Base-by-base conservation (phyloP, 768 basidiomycete species). In the Lactarius deliciosus region DNA sequence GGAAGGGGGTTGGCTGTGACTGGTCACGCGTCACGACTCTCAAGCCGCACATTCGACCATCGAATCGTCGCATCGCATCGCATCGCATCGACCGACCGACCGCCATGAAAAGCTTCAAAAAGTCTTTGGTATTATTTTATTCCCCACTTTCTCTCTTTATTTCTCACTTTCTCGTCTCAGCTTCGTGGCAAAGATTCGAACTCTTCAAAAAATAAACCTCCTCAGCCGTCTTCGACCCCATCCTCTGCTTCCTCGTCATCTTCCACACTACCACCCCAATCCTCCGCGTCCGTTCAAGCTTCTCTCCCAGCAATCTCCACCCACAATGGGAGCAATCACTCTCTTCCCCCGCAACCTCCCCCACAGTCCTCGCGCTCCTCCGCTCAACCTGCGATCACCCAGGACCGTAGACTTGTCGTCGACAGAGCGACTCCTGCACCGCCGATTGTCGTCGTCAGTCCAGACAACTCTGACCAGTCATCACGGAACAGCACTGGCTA, bases 361-460 rank as follows among this genome's bases (percentile, higher is more conserved):
- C 63, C 68, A 5, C 74, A 76, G 22, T 70, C 77, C 18, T 77
- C 77, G 72, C 81, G 81, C 62, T 80, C 80, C 25, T 78, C 81
- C 34, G 77, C 80, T 22, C 72, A 74, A 40, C 75, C 80, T 43
- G 73, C 79, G 57, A 76, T 78, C 15, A 54, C 64, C 41, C 77
- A 84, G 57, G 90, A 91, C 77, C 88, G 88, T 70, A 84, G 89
- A 77, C 82, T 85, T 68, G 73, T 77, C 54, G 81, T 84, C 56
- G 76, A 77, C 59, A 77, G 79, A 72, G 76, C 81, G 40, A 79
- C 84, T 3, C 79, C 86, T 25, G 82, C 88, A 11, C 92, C 92
- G 64, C 89, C 92, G 66, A 92, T 94, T 75, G 91, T 94, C 64
- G 91, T 94, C 71, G 92, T 94, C 68, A 91, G 87, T 76, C 80